Evolutionary conservation across 768 basidiomycete species (phyloP).

Genomic region (Tricholoma sp.): DNA sequence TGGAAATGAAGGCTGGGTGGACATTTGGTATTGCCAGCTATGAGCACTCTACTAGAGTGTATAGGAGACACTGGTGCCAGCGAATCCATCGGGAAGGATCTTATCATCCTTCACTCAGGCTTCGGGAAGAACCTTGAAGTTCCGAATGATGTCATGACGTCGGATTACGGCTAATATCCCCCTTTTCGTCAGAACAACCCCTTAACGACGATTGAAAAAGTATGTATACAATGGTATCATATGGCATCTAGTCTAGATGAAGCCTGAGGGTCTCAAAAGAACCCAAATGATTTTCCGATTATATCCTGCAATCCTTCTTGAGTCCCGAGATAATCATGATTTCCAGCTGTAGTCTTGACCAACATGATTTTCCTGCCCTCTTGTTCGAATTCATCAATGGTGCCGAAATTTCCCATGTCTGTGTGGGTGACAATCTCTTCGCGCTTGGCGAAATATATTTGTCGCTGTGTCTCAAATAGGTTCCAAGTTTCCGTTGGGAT

Average conservation of each 20-base stretch:
- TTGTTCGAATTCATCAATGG: constrained; percentile 46
- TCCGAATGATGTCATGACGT: neutral
- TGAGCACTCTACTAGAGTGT: neutral
- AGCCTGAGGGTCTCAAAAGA: constrained; percentile 2
- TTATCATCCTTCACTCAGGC: too few species aligned
- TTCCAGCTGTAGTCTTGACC: constrained; percentile 58
- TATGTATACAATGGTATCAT: too few species aligned
- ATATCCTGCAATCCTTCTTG: constrained; percentile 74
- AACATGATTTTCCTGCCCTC: constrained; percentile 46
- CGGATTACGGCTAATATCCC: too few species aligned
- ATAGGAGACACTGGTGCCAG: neutral
- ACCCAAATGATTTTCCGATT: constrained; percentile 35
- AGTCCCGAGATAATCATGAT: constrained; percentile 55
- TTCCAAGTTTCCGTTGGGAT: constrained; percentile 38
- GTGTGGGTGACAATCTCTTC: constrained; percentile 40
- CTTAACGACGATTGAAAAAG: too few species aligned
- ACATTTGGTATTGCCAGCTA: neutral
- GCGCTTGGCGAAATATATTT: constrained; percentile 36
- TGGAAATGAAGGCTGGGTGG: neutral
- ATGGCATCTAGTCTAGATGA: neutral
- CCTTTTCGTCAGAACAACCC: too few species aligned
- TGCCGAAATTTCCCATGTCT: constrained; percentile 52
- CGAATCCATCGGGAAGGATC: neutral
- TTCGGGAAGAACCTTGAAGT: neutral
- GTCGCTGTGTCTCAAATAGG: constrained; percentile 32